Percentiles rank a stretch among this genome's conserved stretches.
phyloP scores from a whole-genome alignment of 257 asterid genomes.

The Anisodus acutangulus region DNA sequence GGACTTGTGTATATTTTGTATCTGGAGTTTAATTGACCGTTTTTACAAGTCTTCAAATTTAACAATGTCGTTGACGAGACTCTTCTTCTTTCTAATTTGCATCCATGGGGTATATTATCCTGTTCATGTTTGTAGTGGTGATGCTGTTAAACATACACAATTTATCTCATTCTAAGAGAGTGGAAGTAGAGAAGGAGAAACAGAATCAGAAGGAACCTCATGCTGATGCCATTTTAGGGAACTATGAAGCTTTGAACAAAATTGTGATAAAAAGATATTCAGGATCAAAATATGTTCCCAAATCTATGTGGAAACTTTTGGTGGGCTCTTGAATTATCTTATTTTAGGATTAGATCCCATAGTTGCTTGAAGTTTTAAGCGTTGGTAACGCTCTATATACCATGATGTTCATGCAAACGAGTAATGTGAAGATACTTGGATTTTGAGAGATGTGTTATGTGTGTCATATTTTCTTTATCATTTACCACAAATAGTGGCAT shows the following conservation, averaged over 20 bases:
- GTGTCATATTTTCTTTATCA: no score
- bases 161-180: neutral
- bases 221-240: neutral
- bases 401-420: no score
- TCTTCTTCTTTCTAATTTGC: neutral
- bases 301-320: neutral
- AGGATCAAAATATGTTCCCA: neutral
- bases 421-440: no score
- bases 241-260: conserved; percentile 20
- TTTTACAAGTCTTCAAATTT: neutral
- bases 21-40: neutral
- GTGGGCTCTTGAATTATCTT: neutral
- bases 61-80: neutral
- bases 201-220: neutral
- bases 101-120: neutral
- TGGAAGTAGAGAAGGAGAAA: neutral
- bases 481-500: no score
- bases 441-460: no score
- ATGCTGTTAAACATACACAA: neutral
- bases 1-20: no score
- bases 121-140: neutral
- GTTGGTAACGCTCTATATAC: no score
- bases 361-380: no score
- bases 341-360: neutral
- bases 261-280: neutral